Base-by-base conservation (phyloP, 306 rosid species). In the Quercus mongolica region DNA sequence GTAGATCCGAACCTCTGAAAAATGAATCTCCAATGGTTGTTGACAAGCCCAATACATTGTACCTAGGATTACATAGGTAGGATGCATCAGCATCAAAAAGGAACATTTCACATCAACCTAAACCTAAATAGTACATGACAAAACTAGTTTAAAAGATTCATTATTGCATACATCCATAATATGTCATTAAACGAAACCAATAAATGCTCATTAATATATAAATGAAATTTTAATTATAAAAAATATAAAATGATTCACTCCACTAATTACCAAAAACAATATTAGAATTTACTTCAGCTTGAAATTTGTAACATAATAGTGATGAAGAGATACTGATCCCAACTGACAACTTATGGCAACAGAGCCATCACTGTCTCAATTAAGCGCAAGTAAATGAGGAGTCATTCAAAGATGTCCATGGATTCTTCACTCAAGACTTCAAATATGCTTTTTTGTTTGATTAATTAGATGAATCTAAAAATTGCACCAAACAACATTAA, bases 1-100 rank as follows among this genome's bases (percentile, higher is more conserved):
- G 81, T 58, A 78, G 84, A 86, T 96, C 97, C 84, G 85, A 74
- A 80, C 80, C 78, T 85, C 87, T 90, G 93, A 90, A 95, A 89
- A 93, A 89, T 5, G 90, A 77, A 78, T 89, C 98, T 54, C 99
- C 98, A 71, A 91, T 67, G 5, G 99, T 93, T 55, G 94, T 85
- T 56, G 99, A 91, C 84, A 95, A 80, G 80, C 99, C 99, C 93
- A 95, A 76, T 76, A 95, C 91, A 84, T 91, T 93, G 82, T 95
- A 95, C 78, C 98, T 95, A 73, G 31, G 78, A 84, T 69, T 71
- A 74, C 33, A 76, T 54, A 81, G 41, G 75, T 46, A 81, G 41
- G 75, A 73, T 77, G 33, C 13, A 76, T 81, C 68, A 78, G 74
- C 58, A 79, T 71, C 46, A 23, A 63, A 73, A 73, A 11, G 76